Base-by-base conservation (phyloP, 768 basidiomycete genomes). In the Phaffia australis region DNA sequence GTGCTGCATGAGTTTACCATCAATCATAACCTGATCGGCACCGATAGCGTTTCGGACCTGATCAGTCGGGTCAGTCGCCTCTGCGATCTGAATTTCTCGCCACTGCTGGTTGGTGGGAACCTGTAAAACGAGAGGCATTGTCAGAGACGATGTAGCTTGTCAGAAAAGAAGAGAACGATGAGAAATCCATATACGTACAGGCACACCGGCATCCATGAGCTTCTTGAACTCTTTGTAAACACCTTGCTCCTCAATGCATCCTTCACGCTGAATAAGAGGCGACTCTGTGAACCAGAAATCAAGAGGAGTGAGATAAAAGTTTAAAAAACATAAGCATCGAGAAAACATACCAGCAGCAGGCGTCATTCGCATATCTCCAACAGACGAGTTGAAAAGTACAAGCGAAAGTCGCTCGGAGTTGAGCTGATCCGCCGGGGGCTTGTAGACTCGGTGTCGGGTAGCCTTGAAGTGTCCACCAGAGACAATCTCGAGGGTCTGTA, bases 41-140 rank as follows among this genome's bases (percentile, higher is more conserved):
- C 73, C 73, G 54, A 74, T 60, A 29, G 58, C 51, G 65, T 74
- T 73, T 21, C 70, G 56, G 9, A 64, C 64, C 9, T 67, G 68
- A 60, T 74, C 73, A n/a, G 71, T 71, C 6, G 73, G 71, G 56
- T 74, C 72, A 51, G 72, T 72, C 23, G 70, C 69, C 50, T 71
- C 68, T 35, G 72, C 71, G 52, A 74, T 74, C 63, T 74, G 74
- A 27, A 73, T 72, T 49, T 74, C 72, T 51, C 74, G 71, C 74
- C 74, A 73, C 69, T 75, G 71, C 42, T 60, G 51, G 65, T 73
- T 73, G 48, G 73, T 73, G 6, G 74, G 74, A 15, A 71, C 57
- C 70, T 70, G 32, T 29, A 21, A 23, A 25, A 23, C 29, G 16
- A 15, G 29, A 54, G 29, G 16, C 52, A 54, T 54, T 54, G 50